phyloP scores from a whole-genome alignment of 164 flowering plant genomes.

The Chimonanthus salicifolius region DNA sequence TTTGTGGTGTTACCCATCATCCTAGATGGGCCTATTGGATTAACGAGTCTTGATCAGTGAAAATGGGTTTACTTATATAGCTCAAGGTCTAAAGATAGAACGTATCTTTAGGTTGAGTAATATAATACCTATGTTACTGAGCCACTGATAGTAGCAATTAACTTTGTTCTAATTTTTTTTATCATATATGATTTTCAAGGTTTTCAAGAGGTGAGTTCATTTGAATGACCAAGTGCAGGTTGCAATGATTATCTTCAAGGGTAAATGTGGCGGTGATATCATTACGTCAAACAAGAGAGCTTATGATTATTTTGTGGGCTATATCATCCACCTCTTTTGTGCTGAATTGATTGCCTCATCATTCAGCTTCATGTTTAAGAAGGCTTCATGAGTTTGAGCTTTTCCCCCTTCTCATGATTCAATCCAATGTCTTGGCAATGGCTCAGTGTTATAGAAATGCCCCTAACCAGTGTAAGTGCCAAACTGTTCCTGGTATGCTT shows the following conservation, averaged over 20 bases:
- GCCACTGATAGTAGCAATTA: not conserved
- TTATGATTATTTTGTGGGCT: not conserved
- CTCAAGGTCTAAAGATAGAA: not conserved
- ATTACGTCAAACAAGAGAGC: not conserved
- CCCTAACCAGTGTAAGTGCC: too few relatives aligned
- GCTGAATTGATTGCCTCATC: not conserved
- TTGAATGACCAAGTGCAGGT: slow-evolving; percentile 28
- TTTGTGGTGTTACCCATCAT: too few relatives aligned
- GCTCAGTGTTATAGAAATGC: too few relatives aligned
- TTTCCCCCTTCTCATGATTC: too few relatives aligned
- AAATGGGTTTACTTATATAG: too few relatives aligned
- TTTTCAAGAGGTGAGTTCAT: not conserved
- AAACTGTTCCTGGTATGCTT: too few relatives aligned
- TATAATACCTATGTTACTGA: not conserved
- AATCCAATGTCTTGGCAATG: too few relatives aligned
- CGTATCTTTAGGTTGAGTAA: not conserved
- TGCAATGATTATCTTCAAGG: slow-evolving; percentile 24
- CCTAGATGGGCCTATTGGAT: too few relatives aligned
- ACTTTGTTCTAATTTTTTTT: not conserved
- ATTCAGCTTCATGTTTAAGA: too few relatives aligned
- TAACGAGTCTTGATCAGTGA: too few relatives aligned
- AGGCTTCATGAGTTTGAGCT: too few relatives aligned
- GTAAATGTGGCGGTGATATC: slow-evolving; percentile 13
- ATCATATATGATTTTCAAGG: not conserved
- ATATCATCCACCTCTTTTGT: not conserved